These are phyloP conservation scores for Colletotrichum orbiculare DNA, from an alignment of 2,329 filamentous ascomycete species.

Conservation along the genomic window DNA sequence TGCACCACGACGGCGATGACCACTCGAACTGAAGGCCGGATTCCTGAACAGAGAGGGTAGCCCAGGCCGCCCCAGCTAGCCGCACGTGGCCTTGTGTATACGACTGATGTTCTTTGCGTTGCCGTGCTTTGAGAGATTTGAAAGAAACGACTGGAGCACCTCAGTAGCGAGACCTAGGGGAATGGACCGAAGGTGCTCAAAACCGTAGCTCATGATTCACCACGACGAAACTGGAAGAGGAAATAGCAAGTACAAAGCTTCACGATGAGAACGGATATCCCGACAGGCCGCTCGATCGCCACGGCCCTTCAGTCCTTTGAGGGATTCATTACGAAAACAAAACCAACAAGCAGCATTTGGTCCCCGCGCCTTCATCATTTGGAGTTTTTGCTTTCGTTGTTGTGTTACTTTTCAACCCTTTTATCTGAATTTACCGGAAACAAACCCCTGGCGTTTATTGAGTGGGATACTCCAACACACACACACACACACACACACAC, in stretches of 20 bases:
- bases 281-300: background rate
- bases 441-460: conserved; percentile 30
- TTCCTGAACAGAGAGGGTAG: conserved; percentile 2
- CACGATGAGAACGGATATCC: conserved; percentile 11
- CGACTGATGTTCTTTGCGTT: background rate
- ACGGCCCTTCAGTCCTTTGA: conserved; percentile 7
- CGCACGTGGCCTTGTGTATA: conserved; percentile 3
- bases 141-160: background rate
- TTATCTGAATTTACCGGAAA: conserved; percentile 8
- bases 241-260: conserved; percentile 14
- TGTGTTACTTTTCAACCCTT: background rate
- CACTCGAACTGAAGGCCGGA: conserved; percentile 40
- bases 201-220: conserved; percentile 25
- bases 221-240: conserved; percentile 24
- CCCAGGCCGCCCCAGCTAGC: background rate
- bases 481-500: conserved; percentile 25
- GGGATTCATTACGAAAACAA: conserved; percentile 34
- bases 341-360: conserved; percentile 30
- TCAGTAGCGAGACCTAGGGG: conserved; percentile 6
- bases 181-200: background rate
- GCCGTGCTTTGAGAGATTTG: background rate
- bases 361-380: conserved; percentile 34
- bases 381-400: conserved; percentile 25
- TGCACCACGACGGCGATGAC: conserved; percentile 95
- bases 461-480: conserved; percentile 28